phyloP scores from a whole-genome alignment of 257 asterid genomes.

The Penstemon eatonii region DNA sequence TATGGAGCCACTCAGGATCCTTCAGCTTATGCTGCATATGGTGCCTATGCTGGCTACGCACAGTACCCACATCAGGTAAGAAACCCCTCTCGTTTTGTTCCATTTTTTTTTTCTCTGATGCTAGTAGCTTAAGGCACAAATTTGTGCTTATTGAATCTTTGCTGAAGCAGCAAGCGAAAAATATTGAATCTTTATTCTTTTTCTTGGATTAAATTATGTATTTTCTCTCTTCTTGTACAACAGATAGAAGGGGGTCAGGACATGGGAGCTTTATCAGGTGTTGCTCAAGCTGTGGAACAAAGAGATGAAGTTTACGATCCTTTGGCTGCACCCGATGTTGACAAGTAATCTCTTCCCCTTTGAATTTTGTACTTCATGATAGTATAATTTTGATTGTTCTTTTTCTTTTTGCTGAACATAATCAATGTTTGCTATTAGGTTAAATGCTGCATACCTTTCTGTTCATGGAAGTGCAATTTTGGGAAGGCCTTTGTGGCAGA shows the following conservation, averaged over 20 bases:
- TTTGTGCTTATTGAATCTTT: neutral
- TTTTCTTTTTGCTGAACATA: constrained; percentile 9
- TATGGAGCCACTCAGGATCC: constrained; percentile 88
- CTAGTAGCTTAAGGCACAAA: neutral
- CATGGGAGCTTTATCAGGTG: constrained; percentile 55
- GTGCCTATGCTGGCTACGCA: constrained; percentile 80
- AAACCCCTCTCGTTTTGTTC: constrained; percentile 5
- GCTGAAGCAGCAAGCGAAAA: neutral
- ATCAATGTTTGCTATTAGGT: neutral
- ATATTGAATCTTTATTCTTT: neutral
- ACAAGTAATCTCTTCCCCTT: constrained; percentile 55
- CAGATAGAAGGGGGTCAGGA: constrained; percentile 82
- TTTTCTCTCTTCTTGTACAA: constrained; percentile 24
- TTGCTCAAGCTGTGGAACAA: constrained; percentile 64
- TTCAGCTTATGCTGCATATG: constrained; percentile 70
- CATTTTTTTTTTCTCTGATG: neutral
- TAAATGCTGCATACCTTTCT: constrained; percentile 24
- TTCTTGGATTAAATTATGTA: neutral
- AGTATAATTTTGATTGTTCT: neutral
- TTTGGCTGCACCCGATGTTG: constrained; percentile 84
- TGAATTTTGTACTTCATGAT: constrained; percentile 7
- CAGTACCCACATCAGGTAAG: constrained; percentile 86
- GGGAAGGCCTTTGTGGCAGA: constrained; percentile 25
- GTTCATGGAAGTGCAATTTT: constrained; percentile 16
- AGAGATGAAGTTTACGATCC: constrained; percentile 80